phyloP scores from a whole-genome alignment of 2,329 filamentous ascomycete species.

The Beauveria bassiana region DNA sequence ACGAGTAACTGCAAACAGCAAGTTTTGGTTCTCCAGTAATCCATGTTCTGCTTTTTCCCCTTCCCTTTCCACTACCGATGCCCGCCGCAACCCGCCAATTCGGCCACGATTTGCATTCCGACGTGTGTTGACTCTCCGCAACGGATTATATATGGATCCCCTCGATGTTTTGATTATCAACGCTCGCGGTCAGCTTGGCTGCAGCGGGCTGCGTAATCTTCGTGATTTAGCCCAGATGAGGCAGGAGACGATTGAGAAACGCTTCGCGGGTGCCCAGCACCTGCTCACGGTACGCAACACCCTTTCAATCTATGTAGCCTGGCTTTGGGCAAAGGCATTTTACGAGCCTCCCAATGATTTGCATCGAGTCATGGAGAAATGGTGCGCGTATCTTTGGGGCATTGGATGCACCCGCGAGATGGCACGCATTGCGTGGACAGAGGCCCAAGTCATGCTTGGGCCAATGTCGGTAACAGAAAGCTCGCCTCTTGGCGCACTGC shows the following conservation, averaged over 20 bases:
- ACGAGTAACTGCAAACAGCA: not conserved
- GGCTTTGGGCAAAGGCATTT: conserved; percentile 20
- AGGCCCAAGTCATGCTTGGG: not conserved
- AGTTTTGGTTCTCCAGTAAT: not conserved
- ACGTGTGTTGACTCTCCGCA: not conserved
- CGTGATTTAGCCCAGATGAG: conserved; percentile 18
- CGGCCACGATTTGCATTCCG: too few relatives aligned
- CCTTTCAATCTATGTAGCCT: conserved; percentile 20
- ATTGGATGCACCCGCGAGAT: conserved; percentile 8
- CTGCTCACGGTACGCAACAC: conserved; percentile 14
- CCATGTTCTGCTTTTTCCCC: too few relatives aligned
- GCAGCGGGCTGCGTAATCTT: conserved; percentile 16
- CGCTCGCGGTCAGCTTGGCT: conserved; percentile 18
- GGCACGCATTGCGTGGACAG: not conserved
- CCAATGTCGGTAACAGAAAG: not conserved
- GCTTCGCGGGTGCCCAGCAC: conserved; percentile 9
- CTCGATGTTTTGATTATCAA: conserved; percentile 14
- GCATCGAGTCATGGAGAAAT: not conserved
- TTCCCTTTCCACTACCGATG: not conserved
- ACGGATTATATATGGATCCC: conserved; percentile 16
- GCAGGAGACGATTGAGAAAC: conserved; percentile 19
- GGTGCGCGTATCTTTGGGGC: conserved; percentile 7
- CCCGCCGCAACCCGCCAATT: not conserved
- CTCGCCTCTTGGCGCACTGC: not conserved
- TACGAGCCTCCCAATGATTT: not conserved